Percentiles rank a stretch among this genome's conserved stretches.
Evolutionary conservation across 163 green algal genomes (phyloP).

Genomic region (Chloromonas sp.): DNA sequence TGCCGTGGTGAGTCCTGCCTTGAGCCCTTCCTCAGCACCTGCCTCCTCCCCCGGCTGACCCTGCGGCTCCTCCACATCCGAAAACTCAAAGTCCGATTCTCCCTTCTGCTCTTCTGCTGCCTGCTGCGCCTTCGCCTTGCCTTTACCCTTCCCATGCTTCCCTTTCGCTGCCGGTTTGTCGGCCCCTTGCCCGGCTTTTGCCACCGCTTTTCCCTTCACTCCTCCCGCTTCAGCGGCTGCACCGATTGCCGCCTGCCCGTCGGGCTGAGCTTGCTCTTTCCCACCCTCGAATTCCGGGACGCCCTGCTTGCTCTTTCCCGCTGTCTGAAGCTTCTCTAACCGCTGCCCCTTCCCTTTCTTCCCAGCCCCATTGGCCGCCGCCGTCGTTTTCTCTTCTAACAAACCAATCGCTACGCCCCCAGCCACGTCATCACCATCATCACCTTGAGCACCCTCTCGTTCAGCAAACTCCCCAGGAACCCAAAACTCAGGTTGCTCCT

Average conservation of each 20-base stretch:
- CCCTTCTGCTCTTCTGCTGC: not conserved
- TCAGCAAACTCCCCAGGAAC: slow-evolving; percentile 11
- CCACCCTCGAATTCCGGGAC: too few relatives aligned
- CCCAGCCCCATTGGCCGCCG: not conserved
- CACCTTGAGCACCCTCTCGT: not conserved
- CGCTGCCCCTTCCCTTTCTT: not conserved
- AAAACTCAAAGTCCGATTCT: slow-evolving; percentile 9
- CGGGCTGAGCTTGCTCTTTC: too few relatives aligned
- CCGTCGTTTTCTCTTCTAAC: too few relatives aligned
- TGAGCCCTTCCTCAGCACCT: not conserved
- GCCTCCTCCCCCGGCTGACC: not conserved
- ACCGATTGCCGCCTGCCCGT: too few relatives aligned
- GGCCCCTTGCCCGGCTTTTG: not conserved
- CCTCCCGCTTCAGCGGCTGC: not conserved
- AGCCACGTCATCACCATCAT: not conserved
- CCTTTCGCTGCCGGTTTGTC: not conserved
- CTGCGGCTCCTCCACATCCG: not conserved
- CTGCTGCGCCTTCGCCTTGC: not conserved
- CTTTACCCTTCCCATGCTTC: not conserved
- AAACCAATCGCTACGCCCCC: too few relatives aligned
- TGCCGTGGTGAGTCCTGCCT: not conserved
- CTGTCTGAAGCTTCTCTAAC: not conserved
- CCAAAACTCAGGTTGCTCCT: slow-evolving; percentile 7
- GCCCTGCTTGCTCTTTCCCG: too few relatives aligned
- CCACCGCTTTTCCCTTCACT: not conserved